phyloP scores from a whole-genome alignment of 495 filamentous ascomycete species.

The Talaromyces ruber region DNA sequence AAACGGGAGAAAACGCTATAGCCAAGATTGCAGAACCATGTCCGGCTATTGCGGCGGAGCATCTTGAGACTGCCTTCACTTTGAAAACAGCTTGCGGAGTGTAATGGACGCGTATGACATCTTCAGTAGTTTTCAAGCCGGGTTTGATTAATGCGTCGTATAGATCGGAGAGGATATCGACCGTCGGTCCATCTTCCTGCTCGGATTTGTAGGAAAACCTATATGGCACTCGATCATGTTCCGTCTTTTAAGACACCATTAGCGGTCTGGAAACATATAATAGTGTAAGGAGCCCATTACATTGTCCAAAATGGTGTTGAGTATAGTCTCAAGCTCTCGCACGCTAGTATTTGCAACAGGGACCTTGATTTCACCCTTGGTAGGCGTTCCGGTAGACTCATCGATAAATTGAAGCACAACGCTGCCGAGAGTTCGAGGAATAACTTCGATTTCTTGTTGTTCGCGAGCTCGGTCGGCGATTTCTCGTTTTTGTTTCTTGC shows the following conservation, averaged over 20 bases:
- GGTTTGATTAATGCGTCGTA: slow-evolving; percentile 63
- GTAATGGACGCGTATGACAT: slow-evolving; percentile 66
- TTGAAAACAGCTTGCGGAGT: slow-evolving; percentile 92
- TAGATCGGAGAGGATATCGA: slow-evolving; percentile 60
- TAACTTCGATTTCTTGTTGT: slow-evolving; percentile 68
- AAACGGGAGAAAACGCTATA: slow-evolving; percentile 77
- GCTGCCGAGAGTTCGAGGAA: slow-evolving; percentile 65
- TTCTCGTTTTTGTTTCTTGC: slow-evolving; percentile 78
- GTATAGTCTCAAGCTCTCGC: slow-evolving; percentile 83
- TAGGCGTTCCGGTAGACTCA: slow-evolving; percentile 61
- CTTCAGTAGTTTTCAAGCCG: slow-evolving; percentile 60
- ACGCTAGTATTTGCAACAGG: slow-evolving; percentile 78
- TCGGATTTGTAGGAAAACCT: slow-evolving; percentile 66
- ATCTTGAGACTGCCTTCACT: slow-evolving; percentile 84
- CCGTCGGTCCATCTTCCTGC: slow-evolving; percentile 41
- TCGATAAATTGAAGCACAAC: slow-evolving; percentile 85
- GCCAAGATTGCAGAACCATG: slow-evolving; percentile 90
- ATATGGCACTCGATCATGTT: slow-evolving; percentile 77
- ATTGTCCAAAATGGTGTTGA: slow-evolving; percentile 81
- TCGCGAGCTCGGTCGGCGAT: slow-evolving; percentile 59
- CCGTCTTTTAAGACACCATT: slow-evolving; percentile 39
- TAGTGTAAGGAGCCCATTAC: slow-evolving; percentile 35
- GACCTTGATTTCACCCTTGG: slow-evolving; percentile 65
- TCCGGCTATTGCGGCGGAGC: slow-evolving; percentile 78
- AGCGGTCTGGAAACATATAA: background rate